Evolutionary conservation across 768 basidiomycete species (phyloP), one percentile per base, ranked within the genome.

Genomic region (Flagelloscypha sp.): DNA sequence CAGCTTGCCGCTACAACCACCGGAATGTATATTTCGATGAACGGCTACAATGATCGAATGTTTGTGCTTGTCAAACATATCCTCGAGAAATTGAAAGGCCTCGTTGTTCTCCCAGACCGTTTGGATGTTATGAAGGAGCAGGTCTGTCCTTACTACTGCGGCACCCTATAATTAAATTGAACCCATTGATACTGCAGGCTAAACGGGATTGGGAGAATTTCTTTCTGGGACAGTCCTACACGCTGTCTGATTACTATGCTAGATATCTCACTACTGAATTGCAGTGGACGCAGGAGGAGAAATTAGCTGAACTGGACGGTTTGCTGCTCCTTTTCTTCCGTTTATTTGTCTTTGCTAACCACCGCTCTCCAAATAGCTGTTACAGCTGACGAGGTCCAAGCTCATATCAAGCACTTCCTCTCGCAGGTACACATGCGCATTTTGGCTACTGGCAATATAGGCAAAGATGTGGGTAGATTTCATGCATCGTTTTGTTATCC

Each of bases 1-100:
- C 68, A 61, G 42, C 69, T 93, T 41, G 58, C 68, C 17, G 62
- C 70, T 8, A 70, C 78, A 43, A 63, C 67, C 2, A 77, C 77
- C 9, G 85, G 86, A 2, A 53, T 95, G 31, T 72, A 64, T 27
- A 56, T 95, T 29, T 63, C 68, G 3, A 63, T 88, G 36, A 71
- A 66, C 30, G 95, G 95, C 5, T 98, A 95, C 61, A 93, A 90
- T 50, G 92, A 98, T 59, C 97, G 94, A 58, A 64, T 88, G 44
- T 62, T 74, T 6, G 75, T 84, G 2, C 70, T 98, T 24, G 69
- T 79, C 5, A 62, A 79, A 47, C 69, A 79, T 41, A 73, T 97
- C 35, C 53, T 93, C 28, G 73, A 79, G 42, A 77, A 75, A 45
- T 63, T 82, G 42, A 81, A 73, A 53, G 61, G 59, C 17, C 61